Conservation (phyloP, 1,139 yeast species). For the Magnusiomyces paraingens region DNA sequence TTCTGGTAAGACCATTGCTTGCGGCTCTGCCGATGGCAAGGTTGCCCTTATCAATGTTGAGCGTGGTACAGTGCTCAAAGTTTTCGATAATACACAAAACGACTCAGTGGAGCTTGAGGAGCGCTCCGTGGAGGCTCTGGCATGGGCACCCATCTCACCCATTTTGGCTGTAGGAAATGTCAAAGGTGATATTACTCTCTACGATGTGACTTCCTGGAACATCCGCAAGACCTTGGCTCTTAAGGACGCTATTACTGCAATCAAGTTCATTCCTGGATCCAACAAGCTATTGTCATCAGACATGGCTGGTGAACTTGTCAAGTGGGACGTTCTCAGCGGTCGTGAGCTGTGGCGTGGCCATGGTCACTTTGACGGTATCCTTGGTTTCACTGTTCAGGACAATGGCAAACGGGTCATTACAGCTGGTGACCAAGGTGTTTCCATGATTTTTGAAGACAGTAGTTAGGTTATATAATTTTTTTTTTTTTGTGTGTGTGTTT, state of each 20-base stretch:
- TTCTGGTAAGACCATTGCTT: slow-evolving; percentile 42
- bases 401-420: slow-evolving; percentile 67
- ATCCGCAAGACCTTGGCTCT: slow-evolving; percentile 63
- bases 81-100: slow-evolving; percentile 48
- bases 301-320: slow-evolving; percentile 79
- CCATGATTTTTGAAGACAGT: slow-evolving; percentile 53
- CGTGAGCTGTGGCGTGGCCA: slow-evolving; percentile 54
- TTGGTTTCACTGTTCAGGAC: slow-evolving; percentile 37
- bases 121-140: slow-evolving; percentile 75
- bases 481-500: neutral
- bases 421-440: slow-evolving; percentile 98
- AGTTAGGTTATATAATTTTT: neutral
- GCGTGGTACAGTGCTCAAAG: slow-evolving; percentile 62
- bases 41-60: slow-evolving; percentile 68
- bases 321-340: slow-evolving; percentile 88
- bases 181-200: slow-evolving; percentile 74
- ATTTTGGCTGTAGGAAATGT: slow-evolving; percentile 84
- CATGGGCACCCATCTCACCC: slow-evolving; percentile 66
- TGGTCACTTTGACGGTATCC: neutral
- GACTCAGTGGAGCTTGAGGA: slow-evolving; percentile 60
- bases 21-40: slow-evolving; percentile 85
- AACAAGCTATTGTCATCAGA: slow-evolving; percentile 64
- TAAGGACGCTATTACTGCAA: slow-evolving; percentile 78
- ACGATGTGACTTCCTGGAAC: slow-evolving; percentile 83
- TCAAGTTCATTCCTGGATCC: slow-evolving; percentile 53